phyloP scores from a whole-genome alignment of 495 filamentous ascomycete genomes.

The Xylaria longipes region DNA sequence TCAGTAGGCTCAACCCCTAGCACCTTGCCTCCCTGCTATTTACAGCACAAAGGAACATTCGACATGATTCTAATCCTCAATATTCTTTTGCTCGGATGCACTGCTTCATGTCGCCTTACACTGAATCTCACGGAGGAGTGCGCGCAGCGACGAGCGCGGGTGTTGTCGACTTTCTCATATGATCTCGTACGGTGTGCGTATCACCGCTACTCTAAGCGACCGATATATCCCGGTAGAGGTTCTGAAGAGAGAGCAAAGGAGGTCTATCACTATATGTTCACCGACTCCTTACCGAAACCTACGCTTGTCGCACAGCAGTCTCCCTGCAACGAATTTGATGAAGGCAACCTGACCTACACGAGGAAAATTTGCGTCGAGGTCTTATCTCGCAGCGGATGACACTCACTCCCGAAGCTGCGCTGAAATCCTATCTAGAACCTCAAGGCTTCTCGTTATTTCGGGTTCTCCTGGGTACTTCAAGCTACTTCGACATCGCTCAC shows the following conservation, averaged over 20 bases:
- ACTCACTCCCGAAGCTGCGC: not conserved
- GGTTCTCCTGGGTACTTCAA: conserved; percentile 6
- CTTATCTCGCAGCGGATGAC: not conserved
- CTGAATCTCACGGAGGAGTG: conserved; percentile 1
- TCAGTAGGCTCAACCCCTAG: conserved; percentile 1
- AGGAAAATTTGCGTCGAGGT: not conserved
- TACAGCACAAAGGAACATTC: not conserved
- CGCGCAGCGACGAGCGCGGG: not conserved
- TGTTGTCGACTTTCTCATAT: not conserved
- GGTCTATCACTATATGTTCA: not conserved
- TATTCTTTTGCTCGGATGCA: not conserved
- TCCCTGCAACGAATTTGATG: not conserved
- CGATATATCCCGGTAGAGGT: not conserved
- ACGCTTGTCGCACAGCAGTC: conserved; percentile 3
- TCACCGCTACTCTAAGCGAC: not conserved
- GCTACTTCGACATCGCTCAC: conserved; percentile 18
- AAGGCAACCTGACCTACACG: conserved; percentile 13
- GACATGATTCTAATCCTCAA: not conserved
- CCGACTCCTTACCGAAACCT: conserved; percentile 9
- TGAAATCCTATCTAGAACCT: not conserved
- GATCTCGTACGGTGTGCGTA: not conserved
- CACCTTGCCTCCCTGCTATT: not conserved
- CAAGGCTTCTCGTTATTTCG: not conserved
- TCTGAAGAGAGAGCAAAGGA: not conserved
- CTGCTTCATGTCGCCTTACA: not conserved